Percentiles rank a stretch among this genome's conserved stretches.
phyloP scores from a whole-genome alignment of 78 protist species.

The Dictyostelium intermedium region DNA sequence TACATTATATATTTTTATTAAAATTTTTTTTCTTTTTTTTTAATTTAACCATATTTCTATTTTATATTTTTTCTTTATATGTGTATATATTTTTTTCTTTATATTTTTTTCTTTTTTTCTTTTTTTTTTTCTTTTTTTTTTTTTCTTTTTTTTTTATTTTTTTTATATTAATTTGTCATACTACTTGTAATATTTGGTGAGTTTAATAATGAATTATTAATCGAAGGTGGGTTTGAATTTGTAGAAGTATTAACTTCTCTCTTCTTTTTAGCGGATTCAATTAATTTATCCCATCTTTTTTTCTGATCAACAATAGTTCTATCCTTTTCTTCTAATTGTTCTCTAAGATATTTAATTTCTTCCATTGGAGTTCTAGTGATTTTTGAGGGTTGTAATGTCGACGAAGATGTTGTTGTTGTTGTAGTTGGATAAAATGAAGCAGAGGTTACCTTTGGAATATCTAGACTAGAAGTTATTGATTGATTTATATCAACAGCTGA shows the following conservation, averaged over 20 bases:
- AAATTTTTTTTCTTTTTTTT: neutral
- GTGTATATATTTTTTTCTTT: neutral
- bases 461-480: neutral
- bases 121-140: neutral
- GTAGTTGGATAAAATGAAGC: neutral
- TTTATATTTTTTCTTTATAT: neutral
- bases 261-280: slow-evolving; percentile 17
- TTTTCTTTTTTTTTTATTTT: neutral
- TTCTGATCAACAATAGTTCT: neutral
- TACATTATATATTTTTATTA: neutral
- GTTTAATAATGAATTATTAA: neutral
- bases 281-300: neutral
- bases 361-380: neutral
- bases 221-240: neutral
- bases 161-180: neutral
- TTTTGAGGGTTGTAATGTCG: neutral
- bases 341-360: slow-evolving; percentile 7
- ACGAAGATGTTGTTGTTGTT: neutral
- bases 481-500: neutral
- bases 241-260: neutral
- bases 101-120: neutral
- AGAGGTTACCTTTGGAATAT: neutral
- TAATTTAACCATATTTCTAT: no score
- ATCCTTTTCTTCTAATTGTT: slow-evolving; percentile 26
- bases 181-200: slow-evolving; percentile 1